Conservation (phyloP, 2,329 filamentous ascomycete species). For the Trichophyton simii region DNA sequence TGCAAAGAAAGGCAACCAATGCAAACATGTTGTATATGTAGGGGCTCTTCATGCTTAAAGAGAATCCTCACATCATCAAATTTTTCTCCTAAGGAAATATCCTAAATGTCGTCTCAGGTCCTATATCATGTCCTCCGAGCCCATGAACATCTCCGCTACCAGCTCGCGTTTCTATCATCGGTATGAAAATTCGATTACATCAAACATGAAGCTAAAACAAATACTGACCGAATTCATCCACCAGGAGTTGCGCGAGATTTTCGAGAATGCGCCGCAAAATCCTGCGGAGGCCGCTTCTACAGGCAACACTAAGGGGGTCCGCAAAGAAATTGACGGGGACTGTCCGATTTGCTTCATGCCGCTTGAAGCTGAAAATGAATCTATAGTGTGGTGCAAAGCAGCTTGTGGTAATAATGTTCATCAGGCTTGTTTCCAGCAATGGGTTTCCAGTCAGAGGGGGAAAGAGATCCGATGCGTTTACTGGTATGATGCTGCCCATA, state of each 20-base stretch:
- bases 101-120: slow-evolving; percentile 25
- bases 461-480: slow-evolving; percentile 31
- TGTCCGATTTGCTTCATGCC: slow-evolving; percentile 52
- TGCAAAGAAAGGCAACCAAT: slow-evolving; percentile 43
- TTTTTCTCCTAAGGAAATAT: background rate
- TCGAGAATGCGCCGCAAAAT: slow-evolving; percentile 40
- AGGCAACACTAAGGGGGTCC: slow-evolving; percentile 35
- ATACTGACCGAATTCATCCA: background rate
- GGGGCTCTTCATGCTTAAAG: slow-evolving; percentile 8
- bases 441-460: slow-evolving; percentile 30
- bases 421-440: slow-evolving; percentile 44
- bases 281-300: slow-evolving; percentile 27
- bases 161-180: slow-evolving; percentile 46
- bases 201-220: too few relatives aligned
- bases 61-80: background rate
- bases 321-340: slow-evolving; percentile 49
- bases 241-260: slow-evolving; percentile 45
- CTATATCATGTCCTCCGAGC: slow-evolving; percentile 47
- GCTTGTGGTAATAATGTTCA: slow-evolving; percentile 54
- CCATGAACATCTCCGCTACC: slow-evolving; percentile 43
- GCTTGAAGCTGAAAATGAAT: slow-evolving; percentile 35
- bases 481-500: slow-evolving; percentile 23
- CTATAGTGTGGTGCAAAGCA: slow-evolving; percentile 46
- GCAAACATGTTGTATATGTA: slow-evolving; percentile 52
- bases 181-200: slow-evolving; percentile 14